Conservation (phyloP, 2,329 filamentous ascomycete species). For the Mycosphaerella sp. region DNA sequence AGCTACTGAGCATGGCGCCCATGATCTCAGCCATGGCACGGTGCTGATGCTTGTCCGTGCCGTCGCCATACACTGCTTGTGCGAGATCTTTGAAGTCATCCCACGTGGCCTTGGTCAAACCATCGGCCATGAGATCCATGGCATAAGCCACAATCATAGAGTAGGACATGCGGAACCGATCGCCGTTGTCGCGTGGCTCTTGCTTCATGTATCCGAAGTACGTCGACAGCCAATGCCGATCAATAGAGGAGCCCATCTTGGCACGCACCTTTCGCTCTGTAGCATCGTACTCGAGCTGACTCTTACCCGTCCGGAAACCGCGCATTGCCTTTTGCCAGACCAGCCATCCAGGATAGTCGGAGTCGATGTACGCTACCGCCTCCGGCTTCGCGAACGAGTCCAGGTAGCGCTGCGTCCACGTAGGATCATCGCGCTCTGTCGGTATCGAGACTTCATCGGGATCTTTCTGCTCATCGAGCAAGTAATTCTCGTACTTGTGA, state of each 20-base stretch:
- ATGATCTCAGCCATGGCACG: conserved; percentile 92
- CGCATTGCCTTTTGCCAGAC: conserved; percentile 88
- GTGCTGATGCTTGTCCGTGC: conserved; percentile 95
- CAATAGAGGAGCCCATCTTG: conserved; percentile 74
- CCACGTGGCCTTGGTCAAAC: conserved; percentile 68
- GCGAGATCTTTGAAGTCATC: conserved; percentile 82
- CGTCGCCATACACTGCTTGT: conserved; percentile 74
- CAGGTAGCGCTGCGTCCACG: conserved; percentile 74
- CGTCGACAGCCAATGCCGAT: conserved; percentile 75
- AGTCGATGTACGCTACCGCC: conserved; percentile 83
- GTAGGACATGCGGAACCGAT: conserved; percentile 84
- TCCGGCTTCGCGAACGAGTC: conserved; percentile 68
- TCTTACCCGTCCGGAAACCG: conserved; percentile 66
- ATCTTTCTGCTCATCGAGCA: conserved; percentile 71
- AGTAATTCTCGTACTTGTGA: conserved; percentile 81
- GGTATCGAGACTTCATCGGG: conserved; percentile 68
- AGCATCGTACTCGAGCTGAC: conserved; percentile 70
- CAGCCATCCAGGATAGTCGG: conserved; percentile 90
- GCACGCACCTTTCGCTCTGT: conserved; percentile 66
- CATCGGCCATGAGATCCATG: conserved; percentile 82
- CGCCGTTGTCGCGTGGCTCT: conserved; percentile 76
- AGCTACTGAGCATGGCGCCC: conserved; percentile 73
- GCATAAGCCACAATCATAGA: conserved; percentile 81
- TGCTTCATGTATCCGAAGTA: conserved; percentile 95
- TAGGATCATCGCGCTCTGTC: conserved; percentile 66